Base-by-base conservation (phyloP, 2,329 filamentous ascomycete species). In the Eutypa lata region DNA sequence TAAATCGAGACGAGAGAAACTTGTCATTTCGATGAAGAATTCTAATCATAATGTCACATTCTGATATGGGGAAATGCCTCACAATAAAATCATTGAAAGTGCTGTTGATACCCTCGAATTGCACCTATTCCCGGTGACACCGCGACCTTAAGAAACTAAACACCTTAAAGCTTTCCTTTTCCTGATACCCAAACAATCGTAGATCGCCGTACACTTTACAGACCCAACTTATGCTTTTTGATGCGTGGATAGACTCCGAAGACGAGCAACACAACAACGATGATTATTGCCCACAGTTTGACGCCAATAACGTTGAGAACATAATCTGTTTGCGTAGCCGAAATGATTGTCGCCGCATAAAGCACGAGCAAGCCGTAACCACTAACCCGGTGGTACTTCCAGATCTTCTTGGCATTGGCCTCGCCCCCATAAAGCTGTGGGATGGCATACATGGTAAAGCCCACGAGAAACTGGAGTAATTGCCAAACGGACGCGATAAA, bases 361-460 rank as follows among this genome's bases (percentile, higher is more conserved):
- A 95, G 64, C 48, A 87, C 65, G 50, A 93, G 73, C 53, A 92
- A 74, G 7, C 84, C 59, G 67, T 99, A 97, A 2, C 93, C 94
- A 21, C 78, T 80, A 50, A 81, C 73, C 28, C 93, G 84, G 70
- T 97, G 94, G 64, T 92, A 96, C 73, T 96, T 97, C 79, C 93
- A 97, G 42, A 96, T 70, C 22, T 78, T 78, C 79, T 92, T 95
- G 19, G 91, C 93, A 3, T 84, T 85, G 24, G 90, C 86, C 57
- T 87, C 84, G 52, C 90, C 85, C 5, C 92, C 92, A 63, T 93
- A 95, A 1, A 96, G 63, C 1, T 67, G 66, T 0, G 92, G 92
- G 2, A 82, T 76, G 53, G 84, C 90, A 76, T 88, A 97, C 74
- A 94, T 90, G 31, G 90, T 88, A 57, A 95, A 82, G 16, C 94